Percentiles rank a stretch among this genome's conserved stretches.
Conservation (phyloP, 75 land plant species). For the Larix kaempferi region DNA sequence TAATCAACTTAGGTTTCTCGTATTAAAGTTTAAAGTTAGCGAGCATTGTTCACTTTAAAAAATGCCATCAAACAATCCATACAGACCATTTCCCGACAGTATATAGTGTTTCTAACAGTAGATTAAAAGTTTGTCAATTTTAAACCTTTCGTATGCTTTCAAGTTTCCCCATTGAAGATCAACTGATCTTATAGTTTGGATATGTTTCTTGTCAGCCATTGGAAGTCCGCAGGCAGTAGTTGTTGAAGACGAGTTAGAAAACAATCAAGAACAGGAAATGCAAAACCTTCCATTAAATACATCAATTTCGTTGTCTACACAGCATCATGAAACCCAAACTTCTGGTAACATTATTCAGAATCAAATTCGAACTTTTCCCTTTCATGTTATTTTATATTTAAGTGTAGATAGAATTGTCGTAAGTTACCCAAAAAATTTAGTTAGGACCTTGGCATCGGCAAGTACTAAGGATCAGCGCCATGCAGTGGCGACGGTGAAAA, state of each 20-base stretch:
- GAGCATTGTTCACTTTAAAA: too few species aligned
- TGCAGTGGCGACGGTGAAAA: background rate
- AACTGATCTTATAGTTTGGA: too few species aligned
- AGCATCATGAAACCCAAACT: background rate
- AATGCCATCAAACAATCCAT: too few species aligned
- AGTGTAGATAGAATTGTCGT: constrained; percentile 37
- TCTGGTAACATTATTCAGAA: background rate
- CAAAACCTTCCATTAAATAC: constrained; percentile 5
- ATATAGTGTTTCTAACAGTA: too few species aligned
- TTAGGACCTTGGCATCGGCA: background rate
- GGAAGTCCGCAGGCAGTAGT: constrained; percentile 45
- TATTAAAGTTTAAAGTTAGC: too few species aligned
- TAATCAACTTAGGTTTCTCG: background rate
- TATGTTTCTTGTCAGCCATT: constrained; percentile 17
- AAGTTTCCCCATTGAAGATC: too few species aligned
- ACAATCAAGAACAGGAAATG: constrained; percentile 19
- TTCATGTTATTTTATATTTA: constrained; percentile 53
- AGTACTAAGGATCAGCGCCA: background rate
- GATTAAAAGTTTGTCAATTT: too few species aligned
- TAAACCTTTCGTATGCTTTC: too few species aligned
- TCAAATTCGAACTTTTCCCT: constrained; percentile 17
- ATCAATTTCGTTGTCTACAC: background rate
- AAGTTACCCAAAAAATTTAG: constrained; percentile 65
- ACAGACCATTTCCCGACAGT: too few species aligned
- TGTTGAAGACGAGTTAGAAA: constrained; percentile 30